Evolutionary conservation across 345 rosid genomes (phyloP), one percentile per base, ranked within the genome.

Genomic region (Lagerstroemia speciosa): DNA sequence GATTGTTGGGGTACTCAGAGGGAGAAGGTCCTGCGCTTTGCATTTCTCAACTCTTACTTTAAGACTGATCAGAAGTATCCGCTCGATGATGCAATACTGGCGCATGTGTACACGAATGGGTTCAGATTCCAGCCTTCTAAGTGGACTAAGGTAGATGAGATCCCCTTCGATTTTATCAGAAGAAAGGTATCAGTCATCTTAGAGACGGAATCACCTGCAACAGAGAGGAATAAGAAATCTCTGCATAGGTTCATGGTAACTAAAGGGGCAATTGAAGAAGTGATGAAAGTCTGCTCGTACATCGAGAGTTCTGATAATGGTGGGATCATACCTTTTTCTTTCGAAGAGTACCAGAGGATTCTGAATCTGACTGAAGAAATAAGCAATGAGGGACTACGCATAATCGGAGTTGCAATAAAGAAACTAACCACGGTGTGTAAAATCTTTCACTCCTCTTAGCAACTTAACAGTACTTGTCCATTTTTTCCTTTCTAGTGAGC

Each of bases 61-160:
- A 86, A 84, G 87, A 84, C 84, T 41, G 87, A 88, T 67, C 90
- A 88, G 74, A 85, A 84, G 75, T 88, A 88, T 77, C 93, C 93
- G 48, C 80, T 88, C 30, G 93, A 88, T 20, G 93, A 82, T 78
- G 93, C 90, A 33, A 88, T 88, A 71, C 66, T 80, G 82, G 90
- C 90, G 36, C 76, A 79, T 67, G 93, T 83, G 34, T 88, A 84
- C 74, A 88, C 90, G 26, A 88, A 83, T 17, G 83, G 86, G 57
- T 81, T 81, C 78, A 78, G 82, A 69, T 86, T 88, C 78, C 86
- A 80, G 65, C 87, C 93, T 22, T 88, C 90, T 36, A 77, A 77
- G 72, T 86, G 88, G 88, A 76, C 38, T 63, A 88, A 85, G 82
- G 55, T 83, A 38, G 83, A 86, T 72, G 93, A 88, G 79, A 77